Percentiles rank a stretch among this genome's conserved stretches.
Evolutionary conservation across 306 rosid species (phyloP).

Genomic region (Castanopsis chinensis): DNA sequence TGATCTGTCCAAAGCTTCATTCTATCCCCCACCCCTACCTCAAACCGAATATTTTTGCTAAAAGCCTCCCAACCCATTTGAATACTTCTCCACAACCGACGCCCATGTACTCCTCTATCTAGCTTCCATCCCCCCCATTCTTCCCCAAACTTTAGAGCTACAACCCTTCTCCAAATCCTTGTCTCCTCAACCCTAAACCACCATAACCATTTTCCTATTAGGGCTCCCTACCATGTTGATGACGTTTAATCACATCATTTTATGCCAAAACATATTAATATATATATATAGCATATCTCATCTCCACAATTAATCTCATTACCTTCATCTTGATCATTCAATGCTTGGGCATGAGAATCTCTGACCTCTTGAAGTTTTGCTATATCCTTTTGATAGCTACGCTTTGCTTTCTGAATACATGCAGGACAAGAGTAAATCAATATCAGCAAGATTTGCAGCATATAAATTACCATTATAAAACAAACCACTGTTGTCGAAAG

Average conservation of each 20-base stretch:
- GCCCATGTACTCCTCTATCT: no score
- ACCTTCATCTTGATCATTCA: slow-evolving; percentile 54
- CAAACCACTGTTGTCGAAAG: not conserved
- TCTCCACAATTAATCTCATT: slow-evolving; percentile 47
- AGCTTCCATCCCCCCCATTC: no score
- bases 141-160: no score
- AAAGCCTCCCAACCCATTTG: no score
- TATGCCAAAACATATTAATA: slow-evolving; percentile 8
- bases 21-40: no score
- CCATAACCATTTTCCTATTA: no score
- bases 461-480: not conserved
- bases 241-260: not conserved
- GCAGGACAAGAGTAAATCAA: slow-evolving; percentile 11
- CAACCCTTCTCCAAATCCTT: no score
- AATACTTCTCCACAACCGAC: no score
- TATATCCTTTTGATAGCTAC: slow-evolving; percentile 88
- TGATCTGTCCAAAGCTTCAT: no score
- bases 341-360: slow-evolving; percentile 53
- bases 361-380: slow-evolving; percentile 57
- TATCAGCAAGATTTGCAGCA: not conserved
- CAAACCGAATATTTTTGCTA: no score
- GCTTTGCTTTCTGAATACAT: slow-evolving; percentile 75
- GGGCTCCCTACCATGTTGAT: not conserved
- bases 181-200: no score
- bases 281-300: not conserved